A percentile compares a stretch with the other conserved stretches of the same genome.
Evolutionary conservation across 441 rosid genomes (phyloP).

Genomic region (Arabidopsis hybrid): DNA sequence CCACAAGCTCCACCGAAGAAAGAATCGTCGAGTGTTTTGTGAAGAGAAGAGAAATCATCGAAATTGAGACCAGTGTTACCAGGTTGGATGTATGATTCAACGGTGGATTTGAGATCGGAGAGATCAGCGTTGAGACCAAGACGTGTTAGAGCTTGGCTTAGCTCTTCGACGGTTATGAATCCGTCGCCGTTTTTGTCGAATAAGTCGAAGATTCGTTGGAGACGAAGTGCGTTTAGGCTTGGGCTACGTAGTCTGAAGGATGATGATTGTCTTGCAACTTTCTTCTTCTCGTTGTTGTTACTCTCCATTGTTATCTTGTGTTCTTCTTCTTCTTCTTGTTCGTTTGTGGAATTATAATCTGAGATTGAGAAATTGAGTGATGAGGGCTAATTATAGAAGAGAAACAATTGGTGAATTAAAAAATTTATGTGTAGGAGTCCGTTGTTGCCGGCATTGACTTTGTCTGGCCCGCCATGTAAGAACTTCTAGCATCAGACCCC

Average conservation of each 20-base stretch:
- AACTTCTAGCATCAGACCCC: constrained; percentile 1
- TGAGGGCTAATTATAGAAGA: constrained; percentile 36
- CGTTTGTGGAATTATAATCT: constrained; percentile 27
- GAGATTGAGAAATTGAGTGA: neutral
- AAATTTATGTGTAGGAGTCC: constrained; percentile 25
- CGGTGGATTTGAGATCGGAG: constrained; percentile 66
- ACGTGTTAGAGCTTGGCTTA: constrained; percentile 65
- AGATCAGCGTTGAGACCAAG: constrained; percentile 77
- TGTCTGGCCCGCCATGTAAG: constrained; percentile 45
- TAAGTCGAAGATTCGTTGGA: constrained; percentile 80
- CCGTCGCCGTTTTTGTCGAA: constrained; percentile 87
- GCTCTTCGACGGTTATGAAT: constrained; percentile 65
- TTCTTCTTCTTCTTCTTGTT: constrained; percentile 1
- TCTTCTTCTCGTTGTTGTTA: constrained; percentile 15
- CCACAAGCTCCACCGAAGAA: constrained; percentile 50
- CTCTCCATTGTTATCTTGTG: constrained; percentile 41
- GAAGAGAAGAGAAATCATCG: constrained; percentile 72
- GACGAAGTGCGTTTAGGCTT: constrained; percentile 87
- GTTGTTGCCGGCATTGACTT: constrained; percentile 43
- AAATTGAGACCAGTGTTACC: constrained; percentile 64
- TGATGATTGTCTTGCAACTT: constrained; percentile 34
- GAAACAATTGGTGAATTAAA: neutral
- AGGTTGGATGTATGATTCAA: constrained; percentile 60
- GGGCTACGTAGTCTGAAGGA: constrained; percentile 80
- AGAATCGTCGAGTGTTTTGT: constrained; percentile 61